Conservation (phyloP, 73 alveolate genomes). For the Paramecium sexaurelia region DNA sequence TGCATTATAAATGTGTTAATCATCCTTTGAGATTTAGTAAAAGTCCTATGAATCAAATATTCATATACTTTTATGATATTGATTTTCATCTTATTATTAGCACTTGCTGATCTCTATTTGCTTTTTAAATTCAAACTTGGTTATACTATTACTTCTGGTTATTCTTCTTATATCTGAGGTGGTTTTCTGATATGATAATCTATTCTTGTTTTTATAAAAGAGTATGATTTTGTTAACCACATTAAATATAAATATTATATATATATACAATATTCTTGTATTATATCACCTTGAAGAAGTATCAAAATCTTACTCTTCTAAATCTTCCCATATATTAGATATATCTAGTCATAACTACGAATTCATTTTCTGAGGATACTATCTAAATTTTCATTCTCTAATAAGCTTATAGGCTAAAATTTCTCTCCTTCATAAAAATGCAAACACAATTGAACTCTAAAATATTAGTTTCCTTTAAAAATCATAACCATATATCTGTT, state of each 20-base stretch:
- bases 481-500: constrained; percentile 88
- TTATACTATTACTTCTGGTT: not conserved
- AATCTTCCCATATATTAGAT: constrained; percentile 90
- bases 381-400: constrained; percentile 93
- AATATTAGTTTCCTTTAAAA: constrained; percentile 83
- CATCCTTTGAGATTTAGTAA: not conserved
- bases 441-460: constrained; percentile 85
- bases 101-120: not conserved
- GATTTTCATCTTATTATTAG: not conserved
- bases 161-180: not conserved
- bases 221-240: not conserved
- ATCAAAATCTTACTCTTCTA: constrained; percentile 81
- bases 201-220: not conserved
- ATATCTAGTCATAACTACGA: constrained; percentile 96
- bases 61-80: not conserved
- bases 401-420: constrained; percentile 89
- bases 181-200: not conserved
- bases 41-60: not conserved
- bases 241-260: not conserved
- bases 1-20: not conserved
- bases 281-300: not conserved
- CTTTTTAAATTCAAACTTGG: not conserved
- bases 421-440: constrained; percentile 95
- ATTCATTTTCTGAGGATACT: constrained; percentile 98
- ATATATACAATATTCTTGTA: not conserved